Evolutionary conservation across 75 land plant species (phyloP), one percentile per base, ranked within the genome.

Genomic region (Sequoia sempervirens): DNA sequence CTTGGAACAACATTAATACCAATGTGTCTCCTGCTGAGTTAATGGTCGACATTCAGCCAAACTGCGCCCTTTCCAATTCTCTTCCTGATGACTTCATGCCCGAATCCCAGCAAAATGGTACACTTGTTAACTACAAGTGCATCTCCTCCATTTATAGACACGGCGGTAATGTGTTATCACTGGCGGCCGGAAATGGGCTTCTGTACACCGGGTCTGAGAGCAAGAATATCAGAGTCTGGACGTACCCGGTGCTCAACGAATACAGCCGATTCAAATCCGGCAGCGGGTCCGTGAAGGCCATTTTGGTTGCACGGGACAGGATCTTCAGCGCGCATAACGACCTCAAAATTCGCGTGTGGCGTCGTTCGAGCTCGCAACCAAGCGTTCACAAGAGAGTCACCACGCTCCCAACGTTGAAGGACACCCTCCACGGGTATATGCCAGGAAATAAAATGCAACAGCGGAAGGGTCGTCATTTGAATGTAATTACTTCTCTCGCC

Each of bases 261-360:
- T 88, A 85, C 81, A 38, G 83, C 13, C 91, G 86, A 1, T 91
- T 93, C 85, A 93, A 89, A 54, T 89, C 92, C 40, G 88, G 68
- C 79, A 91, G 92, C 34, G 92, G 91, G 17, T 82, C 89, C 9
- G 94, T 93, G 23, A 93, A 93, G 82, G 92, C 95, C 45, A 88
- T 94, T 47, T 85, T 94, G 5, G 82, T 93, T 11, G 82, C 89
- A 20, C 90, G 89, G 4, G 87, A 86, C 15, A 83, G 82, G 79
- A 85, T 95, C 69, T 90, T 92, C 82, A 91, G 91, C 75, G 97
- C 92, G n/a, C 97, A 95, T 61, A 92, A 91, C 79, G 97, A 95
- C 84, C 91, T 92, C 14, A 94, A 92, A 75, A 91, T 95, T 70
- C 87, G 97, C 0, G 87, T 95, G 8, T 95, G 96, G 97, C 86